Percentiles rank a stretch among this genome's conserved stretches.
These are phyloP conservation scores for Poronia punctata DNA, from an alignment of 495 filamentous ascomycete species.

Conservation along the genomic window DNA sequence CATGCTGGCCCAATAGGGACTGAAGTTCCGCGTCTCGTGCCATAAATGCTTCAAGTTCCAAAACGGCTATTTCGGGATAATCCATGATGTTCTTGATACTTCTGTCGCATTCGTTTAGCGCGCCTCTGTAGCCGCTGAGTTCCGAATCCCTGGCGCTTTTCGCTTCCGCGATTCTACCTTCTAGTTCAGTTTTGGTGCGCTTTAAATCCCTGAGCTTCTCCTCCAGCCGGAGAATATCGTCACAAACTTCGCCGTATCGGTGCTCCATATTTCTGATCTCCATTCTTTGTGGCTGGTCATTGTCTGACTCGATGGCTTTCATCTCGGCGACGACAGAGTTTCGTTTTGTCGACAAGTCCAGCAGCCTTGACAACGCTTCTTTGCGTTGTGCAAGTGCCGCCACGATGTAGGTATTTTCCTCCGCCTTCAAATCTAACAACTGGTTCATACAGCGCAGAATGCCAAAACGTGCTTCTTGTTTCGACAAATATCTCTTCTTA, in stretches of 20 bases:
- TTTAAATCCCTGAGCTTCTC: conserved; percentile 61
- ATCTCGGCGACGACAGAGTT: conserved; percentile 37
- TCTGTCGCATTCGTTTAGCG: conserved; percentile 33
- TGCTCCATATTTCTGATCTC: conserved; percentile 36
- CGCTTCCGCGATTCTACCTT: conserved; percentile 53
- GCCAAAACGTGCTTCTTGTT: conserved; percentile 62
- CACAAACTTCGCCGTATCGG: conserved; percentile 47
- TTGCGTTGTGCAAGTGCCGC: conserved; percentile 51
- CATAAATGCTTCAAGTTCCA: conserved; percentile 31
- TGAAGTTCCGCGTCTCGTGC: conserved; percentile 12
- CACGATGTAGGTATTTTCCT: conserved; percentile 58
- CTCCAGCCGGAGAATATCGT: conserved; percentile 55
- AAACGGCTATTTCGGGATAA: conserved; percentile 42
- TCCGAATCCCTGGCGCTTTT: conserved; percentile 52
- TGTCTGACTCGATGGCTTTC: conserved; percentile 30
- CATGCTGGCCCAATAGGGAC: conserved; percentile 25
- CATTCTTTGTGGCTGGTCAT: conserved; percentile 27
- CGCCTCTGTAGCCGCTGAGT: conserved; percentile 44
- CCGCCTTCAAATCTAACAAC: conserved; percentile 62
- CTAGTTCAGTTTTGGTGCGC: conserved; percentile 52
- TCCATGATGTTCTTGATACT: conserved; percentile 39
- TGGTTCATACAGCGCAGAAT: conserved; percentile 66
- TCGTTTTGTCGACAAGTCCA: conserved; percentile 50
- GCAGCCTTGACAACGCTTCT: conserved; percentile 51
- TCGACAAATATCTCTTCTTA: conserved; percentile 44